A percentile compares a stretch with the other conserved stretches of the same genome.
Evolutionary conservation across 2,329 filamentous ascomycete species (phyloP).

Genomic region (Venturia asperata): DNA sequence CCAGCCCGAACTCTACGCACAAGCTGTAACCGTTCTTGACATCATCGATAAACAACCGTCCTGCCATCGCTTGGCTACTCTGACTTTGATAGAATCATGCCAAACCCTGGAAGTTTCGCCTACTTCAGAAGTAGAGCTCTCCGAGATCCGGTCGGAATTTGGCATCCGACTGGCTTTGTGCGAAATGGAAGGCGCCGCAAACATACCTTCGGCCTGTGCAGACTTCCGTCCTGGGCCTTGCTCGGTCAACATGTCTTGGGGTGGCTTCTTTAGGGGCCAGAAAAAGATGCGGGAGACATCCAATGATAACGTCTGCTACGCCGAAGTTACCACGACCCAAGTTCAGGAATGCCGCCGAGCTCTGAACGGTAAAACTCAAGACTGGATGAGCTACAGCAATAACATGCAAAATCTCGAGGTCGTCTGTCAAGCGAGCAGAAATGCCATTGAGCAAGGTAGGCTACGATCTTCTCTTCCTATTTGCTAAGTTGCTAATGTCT

Average conservation of each 20-base stretch:
- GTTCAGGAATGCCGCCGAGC: conserved; percentile 47
- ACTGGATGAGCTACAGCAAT: conserved; percentile 60
- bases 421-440: conserved; percentile 55
- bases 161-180: conserved; percentile 57
- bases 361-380: conserved; percentile 48
- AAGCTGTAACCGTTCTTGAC: conserved; percentile 39
- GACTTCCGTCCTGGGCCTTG: conserved; percentile 17
- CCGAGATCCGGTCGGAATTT: conserved; percentile 47
- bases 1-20: conserved; percentile 31
- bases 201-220: conserved; percentile 20
- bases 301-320: conserved; percentile 30
- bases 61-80: conserved; percentile 48
- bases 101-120: conserved; percentile 37
- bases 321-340: conserved; percentile 28
- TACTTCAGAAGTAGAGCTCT: conserved; percentile 27
- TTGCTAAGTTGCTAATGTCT: not conserved
- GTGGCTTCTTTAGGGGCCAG: conserved; percentile 23
- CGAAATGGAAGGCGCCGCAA: conserved; percentile 47
- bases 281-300: conserved; percentile 15
- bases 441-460: conserved; percentile 50
- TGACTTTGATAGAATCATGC: conserved; percentile 48
- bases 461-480: not conserved
- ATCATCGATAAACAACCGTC: conserved; percentile 41
- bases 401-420: conserved; percentile 53
- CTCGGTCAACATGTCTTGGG: not conserved